Evolutionary conservation across 306 rosid genomes (phyloP).

Genomic region (Arachis stenosperma): DNA sequence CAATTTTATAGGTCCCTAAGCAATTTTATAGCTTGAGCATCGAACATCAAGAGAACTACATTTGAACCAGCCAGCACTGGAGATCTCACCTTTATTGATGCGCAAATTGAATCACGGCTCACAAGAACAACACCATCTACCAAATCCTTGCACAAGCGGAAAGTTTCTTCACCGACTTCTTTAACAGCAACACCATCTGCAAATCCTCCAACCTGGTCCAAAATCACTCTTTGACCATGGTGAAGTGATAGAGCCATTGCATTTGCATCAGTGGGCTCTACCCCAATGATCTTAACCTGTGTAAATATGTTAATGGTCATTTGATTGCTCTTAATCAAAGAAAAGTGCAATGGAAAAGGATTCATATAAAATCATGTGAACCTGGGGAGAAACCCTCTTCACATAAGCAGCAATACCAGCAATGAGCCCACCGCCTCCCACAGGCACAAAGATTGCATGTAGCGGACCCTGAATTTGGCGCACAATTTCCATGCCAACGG

Average conservation of each 20-base stretch:
- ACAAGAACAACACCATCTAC: slow-evolving; percentile 93
- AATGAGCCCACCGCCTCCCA: slow-evolving; percentile 97
- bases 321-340: background rate
- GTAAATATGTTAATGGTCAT: slow-evolving; percentile 27
- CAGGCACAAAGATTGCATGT: slow-evolving; percentile 93
- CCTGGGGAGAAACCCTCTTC: slow-evolving; percentile 93
- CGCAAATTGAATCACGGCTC: slow-evolving; percentile 89
- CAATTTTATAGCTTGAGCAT: slow-evolving; percentile 6
- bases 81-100: slow-evolving; percentile 83
- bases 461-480: slow-evolving; percentile 70
- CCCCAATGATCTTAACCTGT: slow-evolving; percentile 94
- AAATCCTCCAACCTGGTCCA: slow-evolving; percentile 89
- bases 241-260: slow-evolving; percentile 90
- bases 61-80: background rate
- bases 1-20: slow-evolving; percentile 14
- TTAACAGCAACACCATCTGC: slow-evolving; percentile 99
- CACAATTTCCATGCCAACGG: slow-evolving; percentile 90
- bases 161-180: slow-evolving; percentile 96
- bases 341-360: background rate
- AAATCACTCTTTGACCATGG: slow-evolving; percentile 81
- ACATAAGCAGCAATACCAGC: slow-evolving; percentile 98
- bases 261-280: slow-evolving; percentile 94
- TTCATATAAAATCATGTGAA: slow-evolving; percentile 38
- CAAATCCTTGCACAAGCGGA: slow-evolving; percentile 83
- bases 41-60: background rate